Evolutionary conservation across 257 asterid species (phyloP).

Genomic region (Dorcoceras hygrometricum): DNA sequence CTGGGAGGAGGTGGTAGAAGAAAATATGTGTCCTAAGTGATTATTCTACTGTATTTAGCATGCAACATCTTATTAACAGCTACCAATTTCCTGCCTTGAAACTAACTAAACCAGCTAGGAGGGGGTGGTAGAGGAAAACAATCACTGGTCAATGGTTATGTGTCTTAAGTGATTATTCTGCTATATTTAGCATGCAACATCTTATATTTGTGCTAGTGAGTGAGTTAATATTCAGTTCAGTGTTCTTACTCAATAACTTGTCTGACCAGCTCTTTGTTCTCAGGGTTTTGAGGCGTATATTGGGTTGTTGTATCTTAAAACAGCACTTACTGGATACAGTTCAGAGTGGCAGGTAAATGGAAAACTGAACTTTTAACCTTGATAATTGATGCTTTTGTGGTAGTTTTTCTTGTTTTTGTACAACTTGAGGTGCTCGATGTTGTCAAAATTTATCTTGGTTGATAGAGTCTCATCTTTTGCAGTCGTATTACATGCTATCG

Average conservation of each 20-base stretch:
- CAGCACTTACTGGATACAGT: conserved; percentile 62
- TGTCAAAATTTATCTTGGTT: conserved; percentile 5
- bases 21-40: no score
- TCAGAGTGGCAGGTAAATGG: conserved; percentile 89
- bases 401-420: conserved; percentile 8
- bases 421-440: conserved; percentile 3
- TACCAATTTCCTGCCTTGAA: neutral
- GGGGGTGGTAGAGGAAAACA: neutral
- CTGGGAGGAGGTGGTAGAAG: neutral
- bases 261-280: conserved; percentile 23
- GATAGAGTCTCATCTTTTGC: conserved; percentile 6
- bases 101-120: neutral
- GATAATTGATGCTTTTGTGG: neutral
- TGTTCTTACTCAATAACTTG: neutral
- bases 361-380: neutral
- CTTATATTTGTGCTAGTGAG: conserved; percentile 14
- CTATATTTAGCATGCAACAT: neutral
- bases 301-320: conserved; percentile 78
- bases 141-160: no score
- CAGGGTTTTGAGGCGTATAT: conserved; percentile 93
- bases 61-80: conserved; percentile 14
- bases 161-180: no score
- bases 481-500: neutral
- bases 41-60: no score
- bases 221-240: neutral